Evolutionary conservation across 179 eudicot species (phyloP).

Genomic region (Carnegiea gigantea): DNA sequence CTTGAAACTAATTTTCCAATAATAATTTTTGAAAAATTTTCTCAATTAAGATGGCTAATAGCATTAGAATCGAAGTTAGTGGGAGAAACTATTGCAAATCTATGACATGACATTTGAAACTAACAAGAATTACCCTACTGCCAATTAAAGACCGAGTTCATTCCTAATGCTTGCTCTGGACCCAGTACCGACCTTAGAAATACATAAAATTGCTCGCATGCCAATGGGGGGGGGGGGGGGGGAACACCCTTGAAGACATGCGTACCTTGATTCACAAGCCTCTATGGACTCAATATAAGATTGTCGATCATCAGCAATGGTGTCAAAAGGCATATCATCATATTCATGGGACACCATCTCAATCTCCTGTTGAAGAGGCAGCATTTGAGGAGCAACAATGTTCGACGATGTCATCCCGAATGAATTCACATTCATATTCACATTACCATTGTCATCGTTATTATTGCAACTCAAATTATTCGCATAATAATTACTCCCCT

Average conservation of each 20-base stretch:
- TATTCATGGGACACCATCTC: slow-evolving; percentile 35
- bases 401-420: slow-evolving; percentile 9
- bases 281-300: slow-evolving; percentile 52
- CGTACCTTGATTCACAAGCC: slow-evolving; percentile 56
- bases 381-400: slow-evolving; percentile 18
- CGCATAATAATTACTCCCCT: background rate
- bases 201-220: no score
- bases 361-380: slow-evolving; percentile 45
- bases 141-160: no score
- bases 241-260: background rate
- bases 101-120: no score
- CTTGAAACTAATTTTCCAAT: no score
- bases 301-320: slow-evolving; percentile 52
- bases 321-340: slow-evolving; percentile 53
- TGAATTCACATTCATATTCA: background rate
- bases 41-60: no score
- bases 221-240: no score
- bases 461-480: background rate
- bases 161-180: no score
- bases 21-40: no score
- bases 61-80: no score
- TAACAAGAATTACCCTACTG: no score
- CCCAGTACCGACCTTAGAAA: no score
- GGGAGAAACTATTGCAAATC: no score
- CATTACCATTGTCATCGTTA: background rate